A percentile compares a stretch with the other conserved stretches of the same genome.
Conservation (phyloP, 1,139 yeast species). For the Magnusiomyces suaveolens region DNA sequence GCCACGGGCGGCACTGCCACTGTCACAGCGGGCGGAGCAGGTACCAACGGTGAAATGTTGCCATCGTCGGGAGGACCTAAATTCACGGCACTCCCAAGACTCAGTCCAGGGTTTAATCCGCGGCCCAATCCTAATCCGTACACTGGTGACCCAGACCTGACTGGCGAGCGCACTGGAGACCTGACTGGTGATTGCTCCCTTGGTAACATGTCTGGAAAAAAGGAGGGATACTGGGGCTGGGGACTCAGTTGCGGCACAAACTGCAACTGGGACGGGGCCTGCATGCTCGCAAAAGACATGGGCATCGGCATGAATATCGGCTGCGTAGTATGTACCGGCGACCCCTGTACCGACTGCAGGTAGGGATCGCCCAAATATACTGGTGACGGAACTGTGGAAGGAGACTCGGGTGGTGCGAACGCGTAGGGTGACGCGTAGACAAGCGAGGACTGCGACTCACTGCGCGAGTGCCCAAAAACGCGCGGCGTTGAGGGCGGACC, state of each 20-base stretch:
- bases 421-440: slow-evolving; percentile 10
- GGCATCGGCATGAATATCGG: not conserved
- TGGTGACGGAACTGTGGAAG: not conserved
- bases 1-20: not conserved
- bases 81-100: too few relatives aligned
- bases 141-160: too few relatives aligned
- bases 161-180: too few relatives aligned
- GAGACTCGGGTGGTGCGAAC: slow-evolving; percentile 1
- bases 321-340: slow-evolving; percentile 6
- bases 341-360: not conserved
- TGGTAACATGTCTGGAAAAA: not conserved
- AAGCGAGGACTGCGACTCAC: slow-evolving; percentile 9
- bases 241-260: not conserved
- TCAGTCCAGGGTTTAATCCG: too few relatives aligned
- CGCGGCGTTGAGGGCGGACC: slow-evolving; percentile 17
- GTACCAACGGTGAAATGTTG: not conserved
- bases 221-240: not conserved
- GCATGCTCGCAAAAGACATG: not conserved
- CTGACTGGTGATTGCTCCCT: too few relatives aligned
- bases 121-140: too few relatives aligned
- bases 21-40: not conserved
- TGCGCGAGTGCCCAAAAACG: slow-evolving; percentile 4
- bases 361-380: not conserved
- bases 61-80: too few relatives aligned
- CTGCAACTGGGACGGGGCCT: not conserved